Percentiles rank a stretch among this genome's conserved stretches.
Conservation (phyloP, 768 basidiomycete species). For the Psilocybe subaeruginosa region DNA sequence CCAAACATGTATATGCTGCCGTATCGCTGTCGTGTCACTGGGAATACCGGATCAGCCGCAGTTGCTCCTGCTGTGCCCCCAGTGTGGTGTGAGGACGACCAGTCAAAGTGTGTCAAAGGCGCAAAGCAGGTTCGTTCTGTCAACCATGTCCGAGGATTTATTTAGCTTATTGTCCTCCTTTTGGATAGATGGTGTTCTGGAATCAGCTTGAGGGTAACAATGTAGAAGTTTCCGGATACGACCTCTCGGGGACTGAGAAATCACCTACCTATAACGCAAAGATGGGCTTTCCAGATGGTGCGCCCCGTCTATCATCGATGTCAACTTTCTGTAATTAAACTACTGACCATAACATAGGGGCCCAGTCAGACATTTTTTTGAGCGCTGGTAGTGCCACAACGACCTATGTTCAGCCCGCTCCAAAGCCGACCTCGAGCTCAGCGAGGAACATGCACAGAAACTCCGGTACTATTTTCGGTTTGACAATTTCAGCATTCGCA, state of each 20-base stretch:
- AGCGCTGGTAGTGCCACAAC: not conserved
- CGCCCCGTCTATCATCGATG: not conserved
- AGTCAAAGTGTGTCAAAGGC: conserved; percentile 35
- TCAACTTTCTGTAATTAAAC: not conserved
- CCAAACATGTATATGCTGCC: conserved; percentile 51
- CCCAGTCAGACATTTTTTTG: conserved; percentile 25
- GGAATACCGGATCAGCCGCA: conserved; percentile 29
- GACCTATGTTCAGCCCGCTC: not conserved
- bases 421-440: not conserved
- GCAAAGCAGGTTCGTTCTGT: conserved; percentile 36
- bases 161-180: not conserved
- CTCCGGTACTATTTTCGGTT: not conserved
- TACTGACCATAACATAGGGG: conserved; percentile 13
- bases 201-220: conserved; percentile 47
- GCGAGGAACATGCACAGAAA: not conserved
- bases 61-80: conserved; percentile 36
- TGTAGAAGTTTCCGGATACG: conserved; percentile 39
- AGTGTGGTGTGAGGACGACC: conserved; percentile 44
- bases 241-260: conserved; percentile 45
- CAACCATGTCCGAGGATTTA: not conserved
- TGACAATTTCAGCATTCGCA: not conserved
- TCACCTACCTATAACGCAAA: conserved; percentile 39
- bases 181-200: conserved; percentile 41
- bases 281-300: conserved; percentile 37
- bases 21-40: conserved; percentile 42